Conservation (phyloP, 2,329 filamentous ascomycete species). For the Torrubiellomyces zombiae region DNA sequence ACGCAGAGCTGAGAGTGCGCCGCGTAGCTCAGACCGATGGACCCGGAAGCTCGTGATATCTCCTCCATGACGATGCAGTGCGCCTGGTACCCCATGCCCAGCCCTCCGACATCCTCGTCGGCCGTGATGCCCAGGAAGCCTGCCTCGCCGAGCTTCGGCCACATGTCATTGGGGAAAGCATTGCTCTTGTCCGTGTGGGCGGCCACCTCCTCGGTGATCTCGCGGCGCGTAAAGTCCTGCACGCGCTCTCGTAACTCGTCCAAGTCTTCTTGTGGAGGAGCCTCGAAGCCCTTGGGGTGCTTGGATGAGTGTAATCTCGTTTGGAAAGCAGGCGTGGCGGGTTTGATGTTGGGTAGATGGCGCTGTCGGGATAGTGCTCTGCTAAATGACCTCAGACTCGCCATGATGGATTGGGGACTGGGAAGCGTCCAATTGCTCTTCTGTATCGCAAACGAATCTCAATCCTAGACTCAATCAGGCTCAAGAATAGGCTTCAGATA, state of each 20-base stretch:
- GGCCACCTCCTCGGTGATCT: constrained; percentile 73
- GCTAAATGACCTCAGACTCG: constrained; percentile 21
- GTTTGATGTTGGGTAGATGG: too few species aligned
- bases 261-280: constrained; percentile 57
- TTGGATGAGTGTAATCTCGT: constrained; percentile 35
- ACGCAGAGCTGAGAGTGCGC: constrained; percentile 93
- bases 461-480: too few species aligned
- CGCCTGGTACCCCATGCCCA: constrained; percentile 89
- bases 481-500: too few species aligned
- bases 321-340: constrained; percentile 19
- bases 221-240: constrained; percentile 75
- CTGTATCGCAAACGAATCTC: too few species aligned
- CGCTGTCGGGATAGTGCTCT: constrained; percentile 19
- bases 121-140: constrained; percentile 87
- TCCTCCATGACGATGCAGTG: constrained; percentile 95
- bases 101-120: constrained; percentile 76
- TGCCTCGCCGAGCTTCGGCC: constrained; percentile 82
- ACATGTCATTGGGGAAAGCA: constrained; percentile 80
- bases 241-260: constrained; percentile 68
- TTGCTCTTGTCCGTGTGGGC: constrained; percentile 71
- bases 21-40: constrained; percentile 80
- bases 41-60: constrained; percentile 69
- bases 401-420: constrained; percentile 16
- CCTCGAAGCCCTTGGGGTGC: constrained; percentile 44
- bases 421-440: too few species aligned